phyloP scores from a whole-genome alignment of 2,329 filamentous ascomycete genomes.

The Colletotrichum sp. region DNA sequence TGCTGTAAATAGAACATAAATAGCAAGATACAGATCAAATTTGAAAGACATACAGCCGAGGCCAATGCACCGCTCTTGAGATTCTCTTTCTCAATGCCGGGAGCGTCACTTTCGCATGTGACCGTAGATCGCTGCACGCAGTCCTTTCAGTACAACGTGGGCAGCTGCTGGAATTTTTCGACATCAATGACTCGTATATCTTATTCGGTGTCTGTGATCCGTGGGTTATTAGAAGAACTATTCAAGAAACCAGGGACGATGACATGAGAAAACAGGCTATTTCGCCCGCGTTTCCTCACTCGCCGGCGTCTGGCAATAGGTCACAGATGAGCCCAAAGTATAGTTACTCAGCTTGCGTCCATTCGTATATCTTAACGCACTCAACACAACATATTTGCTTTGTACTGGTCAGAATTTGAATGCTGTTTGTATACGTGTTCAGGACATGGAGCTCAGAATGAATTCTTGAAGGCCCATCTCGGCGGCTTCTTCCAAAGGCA shows the following conservation, averaged over 20 bases:
- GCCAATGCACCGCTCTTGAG: neutral
- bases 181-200: neutral
- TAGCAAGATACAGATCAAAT: neutral
- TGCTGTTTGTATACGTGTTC: no score
- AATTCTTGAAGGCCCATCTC: no score
- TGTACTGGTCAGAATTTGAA: no score
- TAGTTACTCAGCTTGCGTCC: no score
- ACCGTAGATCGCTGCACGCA: neutral
- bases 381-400: no score
- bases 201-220: accelerated
- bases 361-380: no score
- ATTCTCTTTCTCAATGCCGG: neutral
- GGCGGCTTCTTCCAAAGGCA: no score
- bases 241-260: neutral
- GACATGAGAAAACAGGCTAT: no score
- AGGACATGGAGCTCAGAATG: no score
- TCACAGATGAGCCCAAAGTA: no score
- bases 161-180: neutral
- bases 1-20: accelerated
- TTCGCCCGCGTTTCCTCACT: no score
- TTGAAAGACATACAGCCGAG: neutral
- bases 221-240: neutral
- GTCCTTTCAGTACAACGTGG: neutral
- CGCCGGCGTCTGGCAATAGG: no score
- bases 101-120: neutral